Evolutionary conservation across 495 filamentous ascomycete genomes (phyloP).

Genomic region (Parathielavia appendiculata): DNA sequence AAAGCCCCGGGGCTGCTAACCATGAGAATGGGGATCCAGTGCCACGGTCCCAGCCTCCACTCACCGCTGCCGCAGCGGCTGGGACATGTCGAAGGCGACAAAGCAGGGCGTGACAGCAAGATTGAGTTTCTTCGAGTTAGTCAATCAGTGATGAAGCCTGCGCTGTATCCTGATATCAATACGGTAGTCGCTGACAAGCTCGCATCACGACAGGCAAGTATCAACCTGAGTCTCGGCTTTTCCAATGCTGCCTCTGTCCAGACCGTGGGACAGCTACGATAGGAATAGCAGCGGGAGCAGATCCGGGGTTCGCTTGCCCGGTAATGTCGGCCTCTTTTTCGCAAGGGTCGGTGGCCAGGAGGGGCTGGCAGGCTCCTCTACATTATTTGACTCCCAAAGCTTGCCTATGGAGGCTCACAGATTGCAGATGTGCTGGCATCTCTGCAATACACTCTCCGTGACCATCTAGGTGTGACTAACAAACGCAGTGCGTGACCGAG

Average conservation of each 20-base stretch:
- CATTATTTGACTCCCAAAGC: too few relatives aligned
- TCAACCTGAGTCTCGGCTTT: neutral
- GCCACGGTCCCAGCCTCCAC: neutral
- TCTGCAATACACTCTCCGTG: too few relatives aligned
- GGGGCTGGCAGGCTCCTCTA: too few relatives aligned
- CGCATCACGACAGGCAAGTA: too few relatives aligned
- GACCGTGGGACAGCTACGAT: neutral
- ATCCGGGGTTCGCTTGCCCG: neutral
- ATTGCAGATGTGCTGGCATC: too few relatives aligned
- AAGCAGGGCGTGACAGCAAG: neutral
- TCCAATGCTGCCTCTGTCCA: conserved; percentile 1
- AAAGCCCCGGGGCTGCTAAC: neutral
- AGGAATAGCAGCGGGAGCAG: neutral
- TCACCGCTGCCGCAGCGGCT: neutral
- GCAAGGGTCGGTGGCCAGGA: too few relatives aligned
- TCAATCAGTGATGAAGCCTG: conserved; percentile 1
- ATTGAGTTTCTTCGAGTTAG: neutral
- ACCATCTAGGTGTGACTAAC: too few relatives aligned
- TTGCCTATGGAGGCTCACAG: too few relatives aligned
- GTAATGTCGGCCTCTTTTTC: neutral
- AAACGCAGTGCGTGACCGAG: too few relatives aligned
- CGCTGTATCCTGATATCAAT: neutral
- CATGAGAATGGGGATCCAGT: neutral
- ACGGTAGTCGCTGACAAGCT: too few relatives aligned
- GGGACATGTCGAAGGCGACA: neutral